phyloP scores from a whole-genome alignment of 2,329 filamentous ascomycete species.

The Gnomoniopsis sp. region DNA sequence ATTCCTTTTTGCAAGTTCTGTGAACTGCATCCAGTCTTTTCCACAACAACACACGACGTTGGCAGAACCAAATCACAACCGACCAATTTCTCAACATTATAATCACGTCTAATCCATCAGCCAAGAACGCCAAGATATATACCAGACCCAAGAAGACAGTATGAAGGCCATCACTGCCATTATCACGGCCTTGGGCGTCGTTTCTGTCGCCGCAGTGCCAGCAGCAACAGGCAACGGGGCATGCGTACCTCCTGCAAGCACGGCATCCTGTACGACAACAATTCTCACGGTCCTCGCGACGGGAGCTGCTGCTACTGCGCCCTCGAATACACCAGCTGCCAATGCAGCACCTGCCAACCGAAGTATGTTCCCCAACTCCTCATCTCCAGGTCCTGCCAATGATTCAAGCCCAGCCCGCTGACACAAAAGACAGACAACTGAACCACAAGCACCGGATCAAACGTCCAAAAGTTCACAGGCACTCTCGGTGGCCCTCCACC shows the following conservation, averaged over 20 bases:
- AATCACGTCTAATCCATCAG: too few species aligned
- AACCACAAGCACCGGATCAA: constrained; percentile 20
- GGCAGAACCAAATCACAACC: neutral
- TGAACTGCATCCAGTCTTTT: constrained; percentile 13
- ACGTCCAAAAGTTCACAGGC: constrained; percentile 39
- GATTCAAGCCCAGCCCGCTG: constrained; percentile 11
- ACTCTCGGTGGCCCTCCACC: constrained; percentile 38
- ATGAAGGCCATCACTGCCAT: constrained; percentile 5
- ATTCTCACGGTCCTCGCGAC: constrained; percentile 6
- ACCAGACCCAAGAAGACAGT: neutral
- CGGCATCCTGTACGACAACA: constrained; percentile 1
- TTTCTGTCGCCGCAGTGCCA: constrained; percentile 1
- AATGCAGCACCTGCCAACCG: neutral
- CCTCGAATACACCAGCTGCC: neutral
- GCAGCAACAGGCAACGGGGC: neutral
- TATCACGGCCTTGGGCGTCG: neutral
- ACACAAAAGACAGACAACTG: constrained; percentile 13
- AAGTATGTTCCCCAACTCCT: neutral
- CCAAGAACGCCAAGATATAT: too few species aligned
- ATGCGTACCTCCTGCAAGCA: neutral
- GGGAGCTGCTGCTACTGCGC: neutral
- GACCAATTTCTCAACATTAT: neutral
- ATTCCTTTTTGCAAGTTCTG: constrained; percentile 11
- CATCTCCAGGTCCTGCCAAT: neutral
- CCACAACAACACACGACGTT: neutral